Percentiles rank a stretch among this genome's conserved stretches.
Conservation (phyloP, 2,329 filamentous ascomycete genomes). For the Rosellinia necatrix region DNA sequence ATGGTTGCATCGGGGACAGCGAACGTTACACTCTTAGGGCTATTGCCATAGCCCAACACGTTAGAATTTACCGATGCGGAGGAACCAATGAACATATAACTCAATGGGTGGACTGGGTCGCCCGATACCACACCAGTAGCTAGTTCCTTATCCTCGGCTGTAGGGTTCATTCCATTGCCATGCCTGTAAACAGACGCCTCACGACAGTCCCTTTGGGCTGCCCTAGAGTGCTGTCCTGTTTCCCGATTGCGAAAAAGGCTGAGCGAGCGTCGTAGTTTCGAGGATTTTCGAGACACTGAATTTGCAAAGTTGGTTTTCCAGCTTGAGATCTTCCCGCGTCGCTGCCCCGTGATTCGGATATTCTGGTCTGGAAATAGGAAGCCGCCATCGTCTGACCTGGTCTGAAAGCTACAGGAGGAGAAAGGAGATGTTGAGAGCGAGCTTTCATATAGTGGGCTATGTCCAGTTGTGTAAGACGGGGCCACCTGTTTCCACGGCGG, state of each 20-base stretch:
- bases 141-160: slow-evolving; percentile 20
- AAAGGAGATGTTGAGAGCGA: slow-evolving; percentile 17
- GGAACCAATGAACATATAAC: slow-evolving; percentile 8
- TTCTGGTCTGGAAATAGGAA: slow-evolving; percentile 49
- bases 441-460: slow-evolving; percentile 38
- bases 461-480: slow-evolving; percentile 36
- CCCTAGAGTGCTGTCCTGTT: slow-evolving; percentile 1
- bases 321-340: slow-evolving; percentile 19
- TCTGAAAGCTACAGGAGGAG: slow-evolving; percentile 41
- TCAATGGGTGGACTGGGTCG: neutral
- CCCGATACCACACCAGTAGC: neutral
- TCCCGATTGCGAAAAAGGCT: slow-evolving; percentile 36
- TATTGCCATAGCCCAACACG: slow-evolving; percentile 21
- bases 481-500: slow-evolving; percentile 52
- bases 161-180: slow-evolving; percentile 56
- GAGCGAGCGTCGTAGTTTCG: slow-evolving; percentile 43
- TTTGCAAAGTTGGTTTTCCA: slow-evolving; percentile 38
- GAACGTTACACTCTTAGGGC: slow-evolving; percentile 29
- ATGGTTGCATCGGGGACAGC: slow-evolving; percentile 32
- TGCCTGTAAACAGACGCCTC: slow-evolving; percentile 60
- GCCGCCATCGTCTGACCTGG: slow-evolving; percentile 62
- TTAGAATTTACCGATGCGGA: slow-evolving; percentile 22
- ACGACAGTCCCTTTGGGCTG: too few relatives aligned
- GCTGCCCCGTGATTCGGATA: slow-evolving; percentile 12
- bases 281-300: slow-evolving; percentile 38